These are phyloP conservation scores for Biscogniauxia marginata DNA, from an alignment of 2,329 filamentous ascomycete genomes.

Conservation along the genomic window DNA sequence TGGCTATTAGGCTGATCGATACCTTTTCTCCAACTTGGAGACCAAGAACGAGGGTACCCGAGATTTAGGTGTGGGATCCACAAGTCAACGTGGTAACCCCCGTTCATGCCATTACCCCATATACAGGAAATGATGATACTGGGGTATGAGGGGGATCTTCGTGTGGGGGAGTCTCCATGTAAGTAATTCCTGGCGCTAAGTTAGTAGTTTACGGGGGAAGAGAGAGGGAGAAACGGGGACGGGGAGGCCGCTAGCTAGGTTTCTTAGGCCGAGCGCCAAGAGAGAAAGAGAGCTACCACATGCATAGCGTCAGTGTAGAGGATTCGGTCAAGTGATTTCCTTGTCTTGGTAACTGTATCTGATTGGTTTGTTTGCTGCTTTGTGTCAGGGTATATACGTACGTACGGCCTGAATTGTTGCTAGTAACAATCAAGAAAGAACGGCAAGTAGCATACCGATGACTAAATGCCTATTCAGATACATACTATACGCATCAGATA, in stretches of 20 bases:
- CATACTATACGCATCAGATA: too few relatives aligned
- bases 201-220: neutral
- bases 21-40: neutral
- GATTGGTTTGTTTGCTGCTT: neutral
- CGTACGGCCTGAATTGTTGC: neutral
- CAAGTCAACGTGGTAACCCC: neutral
- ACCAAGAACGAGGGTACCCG: neutral
- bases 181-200: neutral
- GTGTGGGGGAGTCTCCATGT: neutral
- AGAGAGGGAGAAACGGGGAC: neutral
- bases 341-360: neutral
- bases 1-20: neutral
- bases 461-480: too few relatives aligned
- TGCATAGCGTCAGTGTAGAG: neutral
- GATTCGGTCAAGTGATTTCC: neutral
- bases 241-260: too few relatives aligned
- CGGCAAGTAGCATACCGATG: too few relatives aligned
- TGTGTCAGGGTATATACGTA: neutral
- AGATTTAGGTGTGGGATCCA: neutral
- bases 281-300: neutral
- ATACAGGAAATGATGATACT: neutral
- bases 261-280: neutral
- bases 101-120: neutral
- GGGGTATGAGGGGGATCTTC: neutral
- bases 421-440: too few relatives aligned